Evolutionary conservation across 805 yeast species (phyloP).

Genomic region (Limtongia smithiae): DNA sequence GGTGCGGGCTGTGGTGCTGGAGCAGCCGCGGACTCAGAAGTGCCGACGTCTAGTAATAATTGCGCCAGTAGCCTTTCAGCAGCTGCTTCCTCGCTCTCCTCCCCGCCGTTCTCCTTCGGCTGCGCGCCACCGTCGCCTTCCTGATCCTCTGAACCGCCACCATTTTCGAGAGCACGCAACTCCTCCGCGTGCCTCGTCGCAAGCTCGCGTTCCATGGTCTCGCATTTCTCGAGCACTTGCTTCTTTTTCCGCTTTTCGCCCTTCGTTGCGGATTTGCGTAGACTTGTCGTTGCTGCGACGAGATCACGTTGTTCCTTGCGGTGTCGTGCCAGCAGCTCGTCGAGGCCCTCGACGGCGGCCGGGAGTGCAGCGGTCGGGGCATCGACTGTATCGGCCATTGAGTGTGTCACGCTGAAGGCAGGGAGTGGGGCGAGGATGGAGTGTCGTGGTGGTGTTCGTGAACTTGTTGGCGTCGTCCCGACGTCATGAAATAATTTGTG

Average conservation of each 20-base stretch:
- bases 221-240: conserved; percentile 58
- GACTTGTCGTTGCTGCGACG: conserved; percentile 61
- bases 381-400: no score
- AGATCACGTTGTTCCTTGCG: conserved; percentile 66
- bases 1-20: neutral
- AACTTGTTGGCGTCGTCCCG: no score
- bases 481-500: no score
- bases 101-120: conserved; percentile 23
- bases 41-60: conserved; percentile 42
- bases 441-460: no score
- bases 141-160: neutral
- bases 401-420: no score
- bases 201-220: conserved; percentile 55
- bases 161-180: conserved; percentile 30
- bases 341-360: conserved; percentile 40
- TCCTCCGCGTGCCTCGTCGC: conserved; percentile 56
- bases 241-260: conserved; percentile 62
- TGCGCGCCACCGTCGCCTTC: conserved; percentile 16
- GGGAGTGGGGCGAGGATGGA: no score
- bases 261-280: conserved; percentile 81
- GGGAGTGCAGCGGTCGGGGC: neutral
- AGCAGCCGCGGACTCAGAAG: neutral
- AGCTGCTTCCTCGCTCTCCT: conserved; percentile 46
- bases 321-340: conserved; percentile 57
- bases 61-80: conserved; percentile 69